Evolutionary conservation across 2,329 filamentous ascomycete genomes (phyloP).

Genomic region (Aspergillus unguis): DNA sequence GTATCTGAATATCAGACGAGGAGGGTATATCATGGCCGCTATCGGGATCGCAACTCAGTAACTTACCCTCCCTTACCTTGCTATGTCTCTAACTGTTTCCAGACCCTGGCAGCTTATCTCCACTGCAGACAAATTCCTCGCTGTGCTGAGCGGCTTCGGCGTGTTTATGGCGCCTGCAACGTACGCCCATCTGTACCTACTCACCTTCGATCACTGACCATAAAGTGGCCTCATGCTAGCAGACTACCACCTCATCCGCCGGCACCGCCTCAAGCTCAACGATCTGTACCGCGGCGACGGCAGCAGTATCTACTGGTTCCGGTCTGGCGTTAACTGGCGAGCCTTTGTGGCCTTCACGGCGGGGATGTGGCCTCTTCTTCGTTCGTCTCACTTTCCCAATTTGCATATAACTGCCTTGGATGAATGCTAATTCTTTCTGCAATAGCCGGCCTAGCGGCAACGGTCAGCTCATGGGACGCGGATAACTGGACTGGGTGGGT

Average conservation of each 20-base stretch:
- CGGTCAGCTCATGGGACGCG: background rate
- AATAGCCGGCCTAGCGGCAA: constrained; percentile 3
- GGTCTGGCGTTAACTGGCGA: constrained; percentile 45
- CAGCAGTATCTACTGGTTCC: constrained; percentile 44
- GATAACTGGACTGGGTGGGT: constrained; percentile 1
- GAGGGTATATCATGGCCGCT: constrained; percentile 37
- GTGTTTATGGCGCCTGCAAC: constrained; percentile 16
- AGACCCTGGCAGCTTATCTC: constrained; percentile 54
- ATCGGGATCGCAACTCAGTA: constrained; percentile 11
- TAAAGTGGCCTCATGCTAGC: constrained; percentile 29
- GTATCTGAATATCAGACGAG: constrained; percentile 57
- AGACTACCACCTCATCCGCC: constrained; percentile 35
- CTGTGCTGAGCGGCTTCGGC: constrained; percentile 44
- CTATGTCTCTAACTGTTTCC: background rate
- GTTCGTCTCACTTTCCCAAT: background rate
- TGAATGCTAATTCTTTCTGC: no score
- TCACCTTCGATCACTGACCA: background rate
- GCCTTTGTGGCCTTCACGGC: constrained; percentile 30
- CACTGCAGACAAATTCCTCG: constrained; percentile 47
- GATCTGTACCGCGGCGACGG: constrained; percentile 42
- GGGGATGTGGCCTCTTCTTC: constrained; percentile 7
- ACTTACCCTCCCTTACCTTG: no score
- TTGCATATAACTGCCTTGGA: no score
- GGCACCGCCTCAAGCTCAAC: constrained; percentile 40
- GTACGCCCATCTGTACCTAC: background rate